Percentiles rank a stretch among this genome's conserved stretches.
Evolutionary conservation across 2,329 filamentous ascomycete genomes (phyloP).

Genomic region (Trichoderma koningiopsis): DNA sequence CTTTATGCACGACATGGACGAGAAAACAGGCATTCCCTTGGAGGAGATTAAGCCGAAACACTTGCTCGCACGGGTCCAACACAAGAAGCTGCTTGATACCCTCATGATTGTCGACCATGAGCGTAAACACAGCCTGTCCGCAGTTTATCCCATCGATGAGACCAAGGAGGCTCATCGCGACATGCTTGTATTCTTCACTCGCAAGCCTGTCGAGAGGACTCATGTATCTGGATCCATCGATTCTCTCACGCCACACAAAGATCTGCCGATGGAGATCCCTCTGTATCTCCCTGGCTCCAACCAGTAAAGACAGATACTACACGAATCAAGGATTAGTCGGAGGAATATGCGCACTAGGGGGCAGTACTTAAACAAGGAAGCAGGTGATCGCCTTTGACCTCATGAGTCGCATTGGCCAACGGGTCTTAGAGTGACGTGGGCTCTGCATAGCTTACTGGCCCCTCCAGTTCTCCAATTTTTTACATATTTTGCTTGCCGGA

Average conservation of each 20-base stretch:
- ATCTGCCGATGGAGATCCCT: slow-evolving; percentile 35
- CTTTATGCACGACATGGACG: slow-evolving; percentile 35
- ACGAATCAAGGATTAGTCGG: neutral
- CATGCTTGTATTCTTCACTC: slow-evolving; percentile 37
- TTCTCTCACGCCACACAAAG: slow-evolving; percentile 32
- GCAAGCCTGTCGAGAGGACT: slow-evolving; percentile 32
- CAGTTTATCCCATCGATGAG: slow-evolving; percentile 32
- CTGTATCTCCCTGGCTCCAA: slow-evolving; percentile 30
- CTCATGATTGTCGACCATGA: slow-evolving; percentile 36
- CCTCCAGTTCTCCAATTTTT: neutral
- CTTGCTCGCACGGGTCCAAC: slow-evolving; percentile 32
- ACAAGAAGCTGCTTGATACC: slow-evolving; percentile 35
- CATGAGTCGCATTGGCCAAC: neutral
- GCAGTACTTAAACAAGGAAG: neutral
- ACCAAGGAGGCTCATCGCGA: slow-evolving; percentile 33
- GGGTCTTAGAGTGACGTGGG: neutral
- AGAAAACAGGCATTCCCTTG: slow-evolving; percentile 33
- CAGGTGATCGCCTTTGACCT: neutral
- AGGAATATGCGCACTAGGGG: neutral
- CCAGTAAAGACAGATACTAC: neutral
- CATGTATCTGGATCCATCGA: slow-evolving; percentile 34
- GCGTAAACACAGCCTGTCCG: slow-evolving; percentile 35
- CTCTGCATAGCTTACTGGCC: neutral
- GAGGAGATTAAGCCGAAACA: slow-evolving; percentile 31
- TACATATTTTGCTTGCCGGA: neutral